phyloP scores from a whole-genome alignment of 2,329 filamentous ascomycete species.

The Alternaria triticimaculans region DNA sequence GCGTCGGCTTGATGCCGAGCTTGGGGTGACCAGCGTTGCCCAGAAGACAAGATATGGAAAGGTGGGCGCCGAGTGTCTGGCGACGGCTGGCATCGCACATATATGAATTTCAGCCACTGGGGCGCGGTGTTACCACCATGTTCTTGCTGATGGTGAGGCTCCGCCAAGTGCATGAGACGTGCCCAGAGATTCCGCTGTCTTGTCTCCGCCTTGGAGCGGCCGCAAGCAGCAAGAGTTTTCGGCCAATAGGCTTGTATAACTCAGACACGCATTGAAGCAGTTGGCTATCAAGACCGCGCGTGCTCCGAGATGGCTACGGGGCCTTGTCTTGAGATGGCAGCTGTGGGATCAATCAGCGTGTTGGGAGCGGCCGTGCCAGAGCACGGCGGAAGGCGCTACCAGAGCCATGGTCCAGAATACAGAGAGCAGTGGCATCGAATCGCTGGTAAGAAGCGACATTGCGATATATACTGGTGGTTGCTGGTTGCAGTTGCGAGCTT shows the following conservation, averaged over 20 bases:
- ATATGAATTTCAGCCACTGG: background rate
- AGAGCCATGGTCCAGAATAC: background rate
- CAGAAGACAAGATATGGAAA: background rate
- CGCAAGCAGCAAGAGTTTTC: background rate
- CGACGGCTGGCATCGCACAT: background rate
- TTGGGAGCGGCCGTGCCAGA: background rate
- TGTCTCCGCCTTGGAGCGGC: constrained; percentile 7
- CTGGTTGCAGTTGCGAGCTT: background rate
- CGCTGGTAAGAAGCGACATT: background rate
- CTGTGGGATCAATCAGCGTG: background rate
- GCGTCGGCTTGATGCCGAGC: background rate
- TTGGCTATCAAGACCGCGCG: background rate
- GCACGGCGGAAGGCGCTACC: background rate
- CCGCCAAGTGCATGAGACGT: constrained; percentile 8
- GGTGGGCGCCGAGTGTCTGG: background rate
- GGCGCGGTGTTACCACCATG: background rate
- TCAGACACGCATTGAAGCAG: background rate
- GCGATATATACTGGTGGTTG: background rate
- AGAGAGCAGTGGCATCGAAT: background rate
- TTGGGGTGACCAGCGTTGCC: constrained; percentile 1
- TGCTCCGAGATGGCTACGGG: background rate
- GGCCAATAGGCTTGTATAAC: background rate
- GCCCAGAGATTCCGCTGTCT: constrained; percentile 13
- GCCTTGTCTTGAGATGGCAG: background rate
- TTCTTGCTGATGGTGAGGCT: background rate